Base-by-base conservation (phyloP, 805 yeast species). In the Zygoascus tannicola region DNA sequence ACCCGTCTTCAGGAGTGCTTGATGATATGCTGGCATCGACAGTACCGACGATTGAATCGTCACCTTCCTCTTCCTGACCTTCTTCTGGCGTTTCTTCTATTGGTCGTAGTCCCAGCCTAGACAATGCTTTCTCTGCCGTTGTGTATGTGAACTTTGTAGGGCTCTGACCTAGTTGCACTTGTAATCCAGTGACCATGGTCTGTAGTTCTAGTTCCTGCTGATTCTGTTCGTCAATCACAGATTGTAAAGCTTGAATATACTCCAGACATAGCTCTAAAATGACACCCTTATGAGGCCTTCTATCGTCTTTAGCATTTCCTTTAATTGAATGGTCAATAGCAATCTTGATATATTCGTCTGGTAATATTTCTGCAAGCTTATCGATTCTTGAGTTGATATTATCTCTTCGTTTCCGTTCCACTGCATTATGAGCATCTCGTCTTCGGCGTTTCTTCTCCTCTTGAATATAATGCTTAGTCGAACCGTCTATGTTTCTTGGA, bases 381-480 rank as follows among this genome's bases (percentile, higher is more conserved):
- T 82, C 81, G 49, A 88, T 87, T 55, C 85, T 78, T 56, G 84
- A 94, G 59, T 88, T 87, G 56, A 88, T 88, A 53, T 85, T 70
- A 60, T 90, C 97, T 50, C 97, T 72, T 57, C 97, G 74, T 53
- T 95, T 72, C 55, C 96, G 73, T 62, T 88, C 97, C 3, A 88
- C 97, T 1, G 95, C 95, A 58, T 88, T 88, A 62, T 88, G 97
- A 49, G 86, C 80, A 58, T 87, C 95, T 47, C 95, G 68, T 50
- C 95, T 73, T 50, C 95, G 72, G 48, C 78, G 75, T 43, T 83
- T 60, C 56, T 82, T 83, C 47, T 81, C 86, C 3, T 74, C 62
- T 32, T 73, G 35, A 19, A 44, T 23, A 37, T 44, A 49, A 30
- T 43, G 51, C 44, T 47, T 49, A 18, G 36, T 15, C 12, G 12